Base-by-base conservation (phyloP, 2,329 filamentous ascomycete species). In the Colletotrichum aenigma region DNA sequence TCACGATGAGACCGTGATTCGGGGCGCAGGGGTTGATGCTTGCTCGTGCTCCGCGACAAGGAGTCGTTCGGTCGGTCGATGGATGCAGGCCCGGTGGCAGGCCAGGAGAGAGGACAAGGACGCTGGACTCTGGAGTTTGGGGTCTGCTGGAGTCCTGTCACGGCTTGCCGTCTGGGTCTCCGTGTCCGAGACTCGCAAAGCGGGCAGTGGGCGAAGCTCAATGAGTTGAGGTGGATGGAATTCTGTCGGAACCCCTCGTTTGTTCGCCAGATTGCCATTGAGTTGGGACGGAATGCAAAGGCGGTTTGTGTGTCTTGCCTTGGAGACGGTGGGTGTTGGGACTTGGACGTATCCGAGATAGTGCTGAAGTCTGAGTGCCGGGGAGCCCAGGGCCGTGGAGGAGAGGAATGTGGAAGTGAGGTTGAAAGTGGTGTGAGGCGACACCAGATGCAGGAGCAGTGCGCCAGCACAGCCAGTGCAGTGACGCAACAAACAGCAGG, bases 311-410 rank as follows among this genome's bases (percentile, higher is more conserved):
- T 66, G 68, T 66, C n/a, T 52, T 52, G n/a, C n/a, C 43, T 52
- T 52, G 52, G 28, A 28, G 16, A 43, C 56, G 61, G 24, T 24
- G 32, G 61, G 61, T 75, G 60, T 75, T 71, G 67, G 60, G 55
- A 62, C 67, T 70, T 70, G 67, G 69, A 56, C 55, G 62, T 55
- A 62, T 72, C 48, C 55, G 67, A 64, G 43, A 71, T 65, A 48
- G 71, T 58, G 43, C 58, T 60, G 71, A 32, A 74, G 66, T 71
- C 67, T 26, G 71, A 64, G 66, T 34, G 43, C 71, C 71, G 66
- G 71, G 24, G 43, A 30, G 38, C 28, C 15, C 52, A 67, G 32
- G 56, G 36, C n/a, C n/a, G 36, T 21, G 72, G 61, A 60, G 34
- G 68, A 15, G 30, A 16, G 15, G n/a, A 28, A 34, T 34, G 28